Base-by-base conservation (phyloP, 2,329 filamentous ascomycete genomes). In the Mycosphaerella sp. region DNA sequence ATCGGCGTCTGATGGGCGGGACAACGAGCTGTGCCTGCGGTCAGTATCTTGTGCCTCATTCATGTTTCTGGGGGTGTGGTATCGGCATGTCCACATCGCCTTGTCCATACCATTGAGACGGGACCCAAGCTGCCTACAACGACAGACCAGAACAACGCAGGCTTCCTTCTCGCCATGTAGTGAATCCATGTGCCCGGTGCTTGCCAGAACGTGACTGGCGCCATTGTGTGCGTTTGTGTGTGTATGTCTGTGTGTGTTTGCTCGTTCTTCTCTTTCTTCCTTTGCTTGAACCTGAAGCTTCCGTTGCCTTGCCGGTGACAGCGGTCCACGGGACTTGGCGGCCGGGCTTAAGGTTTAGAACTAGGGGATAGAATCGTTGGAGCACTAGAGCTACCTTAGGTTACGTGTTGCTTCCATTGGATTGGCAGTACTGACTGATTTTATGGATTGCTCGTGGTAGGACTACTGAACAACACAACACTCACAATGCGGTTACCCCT, bases 101-200 rank as follows among this genome's bases (percentile, higher is more conserved):
- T 26, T 4, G 26, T 26, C 26, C 6, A 26, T 26, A 54, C 55
- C 50, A 54, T 12, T 31, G 45, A 48, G 45, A 87, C 72, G 36
- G 92, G 93, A 9, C 90, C 90, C 52, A 82, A 66, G 60, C 73
- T 76, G 64, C 88, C 92, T 62, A 97, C 76, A 55, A 88, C 69
- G 67, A 89, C 76, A 65, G 88, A 89, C 81, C 84, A 97, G 80
- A 96, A 95, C 76, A 90, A 86, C 56, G 90, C 90, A 48, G 93
- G 93, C 72, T 87, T 87, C 73, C 93, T 86, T 75, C 89, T 85
- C 48, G 87, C 80, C 50, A 90, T 84, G 89, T 91, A 97, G 74
- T 85, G 85, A 67, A 87, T 75, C 83, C 95, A 97, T 66, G 84
- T 84, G 70, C 95, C 68, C 61, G 93, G 93, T 56, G 81, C 80